Conservation (phyloP, 441 rosid genomes). For the Isatis lusitanica region DNA sequence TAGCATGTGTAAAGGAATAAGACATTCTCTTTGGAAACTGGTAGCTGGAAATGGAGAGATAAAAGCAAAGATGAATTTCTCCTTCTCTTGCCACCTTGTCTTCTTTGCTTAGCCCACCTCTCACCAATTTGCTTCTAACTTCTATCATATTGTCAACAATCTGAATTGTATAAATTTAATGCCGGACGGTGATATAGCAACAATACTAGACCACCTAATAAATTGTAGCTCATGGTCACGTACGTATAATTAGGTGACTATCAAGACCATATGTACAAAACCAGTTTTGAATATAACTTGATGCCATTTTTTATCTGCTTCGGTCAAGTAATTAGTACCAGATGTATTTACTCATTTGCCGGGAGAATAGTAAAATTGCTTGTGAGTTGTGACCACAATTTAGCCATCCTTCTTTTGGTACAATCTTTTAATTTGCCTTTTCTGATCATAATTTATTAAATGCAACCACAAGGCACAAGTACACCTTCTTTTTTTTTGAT, state of each 20-base stretch:
- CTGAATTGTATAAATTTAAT: not conserved
- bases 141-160: not conserved
- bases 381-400: not conserved
- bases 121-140: not conserved
- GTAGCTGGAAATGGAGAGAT: too few species aligned
- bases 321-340: not conserved
- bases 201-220: not conserved
- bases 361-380: not conserved
- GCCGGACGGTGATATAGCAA: not conserved
- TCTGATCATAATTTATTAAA: not conserved
- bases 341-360: not conserved
- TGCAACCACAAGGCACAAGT: not conserved
- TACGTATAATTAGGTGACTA: not conserved
- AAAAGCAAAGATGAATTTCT: too few species aligned
- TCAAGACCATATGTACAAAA: not conserved
- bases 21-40: not conserved
- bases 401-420: not conserved
- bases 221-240: not conserved
- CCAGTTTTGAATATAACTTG: not conserved
- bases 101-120: not conserved
- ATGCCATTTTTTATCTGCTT: not conserved
- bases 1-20: not conserved
- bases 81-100: not conserved
- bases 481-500: too few species aligned
- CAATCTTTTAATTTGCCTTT: not conserved